A percentile compares a stretch with the other conserved stretches of the same genome.
These are phyloP conservation scores for Pythium plurisporium DNA, from an alignment of 352 stramenopile genomes.

Conservation along the genomic window DNA sequence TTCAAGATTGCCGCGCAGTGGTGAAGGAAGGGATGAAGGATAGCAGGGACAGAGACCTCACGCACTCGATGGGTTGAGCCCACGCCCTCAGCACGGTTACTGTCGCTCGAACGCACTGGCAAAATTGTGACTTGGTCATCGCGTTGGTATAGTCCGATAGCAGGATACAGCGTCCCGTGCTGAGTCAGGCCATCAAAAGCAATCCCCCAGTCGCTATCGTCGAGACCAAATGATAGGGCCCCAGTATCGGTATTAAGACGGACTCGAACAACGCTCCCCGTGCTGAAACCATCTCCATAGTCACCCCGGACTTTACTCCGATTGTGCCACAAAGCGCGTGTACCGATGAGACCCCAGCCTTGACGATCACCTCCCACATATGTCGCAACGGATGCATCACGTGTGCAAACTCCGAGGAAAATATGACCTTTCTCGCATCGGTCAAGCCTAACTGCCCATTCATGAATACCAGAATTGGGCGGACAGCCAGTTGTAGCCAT, in stretches of 20 bases:
- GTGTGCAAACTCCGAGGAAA: constrained; percentile 84
- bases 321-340: constrained; percentile 85
- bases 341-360: constrained; percentile 87
- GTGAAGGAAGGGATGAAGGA: constrained; percentile 76
- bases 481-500: constrained; percentile 82
- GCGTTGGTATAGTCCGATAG: constrained; percentile 85
- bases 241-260: constrained; percentile 84
- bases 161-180: constrained; percentile 83
- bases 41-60: constrained; percentile 48
- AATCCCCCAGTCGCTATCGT: constrained; percentile 86
- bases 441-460: constrained; percentile 85
- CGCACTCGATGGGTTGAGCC: constrained; percentile 30
- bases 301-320: constrained; percentile 86
- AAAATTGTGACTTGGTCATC: constrained; percentile 88
- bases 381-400: constrained; percentile 81
- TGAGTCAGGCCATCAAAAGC: constrained; percentile 86
- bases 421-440: constrained; percentile 89
- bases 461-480: constrained; percentile 81
- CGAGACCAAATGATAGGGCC: constrained; percentile 82
- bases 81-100: constrained; percentile 18
- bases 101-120: constrained; percentile 46
- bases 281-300: constrained; percentile 87
- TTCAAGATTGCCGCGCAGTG: constrained; percentile 58
- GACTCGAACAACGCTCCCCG: constrained; percentile 75
- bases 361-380: constrained; percentile 88